Evolutionary conservation across 495 filamentous ascomycete genomes (phyloP), one percentile per base, ranked within the genome.

Genomic region (Entonaema liquescens): DNA sequence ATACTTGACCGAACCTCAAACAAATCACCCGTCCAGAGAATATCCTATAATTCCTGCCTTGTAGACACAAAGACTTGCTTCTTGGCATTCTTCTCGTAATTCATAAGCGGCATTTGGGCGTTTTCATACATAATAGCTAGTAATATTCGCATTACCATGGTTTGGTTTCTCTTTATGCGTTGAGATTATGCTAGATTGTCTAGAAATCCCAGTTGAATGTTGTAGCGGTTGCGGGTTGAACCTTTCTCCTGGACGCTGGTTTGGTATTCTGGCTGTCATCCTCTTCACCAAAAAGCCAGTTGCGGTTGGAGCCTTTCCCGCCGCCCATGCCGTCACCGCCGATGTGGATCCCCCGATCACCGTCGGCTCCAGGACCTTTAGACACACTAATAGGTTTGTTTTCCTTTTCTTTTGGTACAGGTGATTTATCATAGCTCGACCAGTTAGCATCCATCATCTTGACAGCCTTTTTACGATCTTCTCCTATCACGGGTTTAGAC

Each of bases 251-350:
- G 12, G 80, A 70, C 6, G 73, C 74, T 15, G 79, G 73, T 19
- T 77, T 66, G 28, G 59, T 29, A 36, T 72, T 65, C 7, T 64
- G 68, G 12, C 75, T 78, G 17, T 83, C 83, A 38, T 83, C 81
- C 23, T 87, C 85, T 56, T 86, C 87, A 26, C 89, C 87, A 70
- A 87, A 85, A 6, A 85, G 79, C 90, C 90, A 93, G 68, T 79
- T 77, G 62, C 87, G 79, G n/a, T 80, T 81, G 15, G 82, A 72
- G 15, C 85, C 89, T 76, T 87, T 91, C 67, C 85, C 86, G 52
- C 90, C 90, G 31, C 91, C 91, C 89, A 92, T 93, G 26, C 91
- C 92, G 69, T 94, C 88, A 33, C 92, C 91, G 1, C 79, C 85
- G 38, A 85, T 89, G 60, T 80, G 79, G 67, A 90, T 89, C 36